Evolutionary conservation across 2,329 filamentous ascomycete species (phyloP).

Genomic region (Sphaceloma murrayae): DNA sequence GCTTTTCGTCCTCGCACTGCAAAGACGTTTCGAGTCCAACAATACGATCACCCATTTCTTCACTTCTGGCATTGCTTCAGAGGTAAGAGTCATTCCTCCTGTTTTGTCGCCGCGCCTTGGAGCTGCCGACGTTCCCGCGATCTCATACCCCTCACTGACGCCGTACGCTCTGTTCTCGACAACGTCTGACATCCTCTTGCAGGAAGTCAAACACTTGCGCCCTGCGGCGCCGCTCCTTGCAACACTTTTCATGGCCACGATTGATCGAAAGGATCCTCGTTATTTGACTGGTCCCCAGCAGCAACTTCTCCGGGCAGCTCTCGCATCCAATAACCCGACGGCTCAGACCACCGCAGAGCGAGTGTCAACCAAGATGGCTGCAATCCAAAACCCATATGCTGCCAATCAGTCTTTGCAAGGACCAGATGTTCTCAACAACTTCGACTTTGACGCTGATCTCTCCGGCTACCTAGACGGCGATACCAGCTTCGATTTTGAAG

Average conservation of each 20-base stretch:
- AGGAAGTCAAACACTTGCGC: too few relatives aligned
- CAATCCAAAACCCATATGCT: conserved; percentile 9
- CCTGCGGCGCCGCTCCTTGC: too few relatives aligned
- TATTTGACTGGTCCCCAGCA: conserved; percentile 41
- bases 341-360: background rate
- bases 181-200: too few relatives aligned
- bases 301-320: conserved; percentile 39
- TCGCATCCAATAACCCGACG: conserved; percentile 36
- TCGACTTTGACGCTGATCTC: conserved; percentile 44
- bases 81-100: too few relatives aligned
- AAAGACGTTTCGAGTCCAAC: too few relatives aligned
- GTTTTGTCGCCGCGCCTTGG: too few relatives aligned
- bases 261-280: conserved; percentile 9
- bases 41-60: too few relatives aligned
- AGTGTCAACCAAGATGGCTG: background rate
- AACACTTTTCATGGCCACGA: conserved; percentile 24
- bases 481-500: conserved; percentile 65
- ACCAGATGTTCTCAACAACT: conserved; percentile 21
- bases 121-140: too few relatives aligned
- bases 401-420: background rate
- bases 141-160: too few relatives aligned
- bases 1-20: too few relatives aligned
- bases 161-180: too few relatives aligned
- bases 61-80: too few relatives aligned
- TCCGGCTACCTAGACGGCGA: conserved; percentile 67